Base-by-base conservation (phyloP, 2,329 filamentous ascomycete species). In the Parasarocladium wereldwijsianum region DNA sequence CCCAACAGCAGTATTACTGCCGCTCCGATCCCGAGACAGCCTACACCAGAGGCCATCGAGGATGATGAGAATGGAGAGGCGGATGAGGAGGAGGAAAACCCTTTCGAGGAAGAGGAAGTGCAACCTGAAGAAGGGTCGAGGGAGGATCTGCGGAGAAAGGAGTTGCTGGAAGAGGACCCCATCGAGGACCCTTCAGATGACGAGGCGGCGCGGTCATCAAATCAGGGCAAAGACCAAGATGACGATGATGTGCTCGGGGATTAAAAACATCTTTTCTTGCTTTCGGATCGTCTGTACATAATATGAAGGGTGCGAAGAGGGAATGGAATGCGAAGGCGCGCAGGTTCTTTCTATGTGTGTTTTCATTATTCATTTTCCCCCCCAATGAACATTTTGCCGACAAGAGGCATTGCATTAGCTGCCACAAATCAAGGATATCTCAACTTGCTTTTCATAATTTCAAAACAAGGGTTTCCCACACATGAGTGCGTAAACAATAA, bases 91-190 rank as follows among this genome's bases (percentile, higher is more conserved):
- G 48, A 54, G 8, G 57, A 61, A 20, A 58, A 59, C 10, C 45
- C 57, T 30, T 50, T 60, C 13, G 60, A 64, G 21, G 58, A 61
- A 32, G 59, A 60, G 21, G 61, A 63, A 16, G 50, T 48, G 0
- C 65, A 68, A 36, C 62, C 58, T 0, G 70, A 71, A 38, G 71
- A 75, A 41, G 71, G 67, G 29, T 70, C 67, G 4, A 52, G 49
- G 9, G 71, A 74, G 43, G 70, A 76, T 40, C 48, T 74, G 18
- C 55, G 62, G 17, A 55, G 61, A 32, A 55, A 66, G 30, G 70
- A 68, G 43, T 46, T 74, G 32, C 38, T 72, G 15, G 68, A 67
- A 16, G 55, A 64, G 5, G 64, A 69, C 21, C 45, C 46, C 2
- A 49, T 55, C 24, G 52, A 50, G 11, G 52, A 53, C 26, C 51